Base-by-base conservation (phyloP, 257 asterid genomes). In the Solanum corneliomulleri region DNA sequence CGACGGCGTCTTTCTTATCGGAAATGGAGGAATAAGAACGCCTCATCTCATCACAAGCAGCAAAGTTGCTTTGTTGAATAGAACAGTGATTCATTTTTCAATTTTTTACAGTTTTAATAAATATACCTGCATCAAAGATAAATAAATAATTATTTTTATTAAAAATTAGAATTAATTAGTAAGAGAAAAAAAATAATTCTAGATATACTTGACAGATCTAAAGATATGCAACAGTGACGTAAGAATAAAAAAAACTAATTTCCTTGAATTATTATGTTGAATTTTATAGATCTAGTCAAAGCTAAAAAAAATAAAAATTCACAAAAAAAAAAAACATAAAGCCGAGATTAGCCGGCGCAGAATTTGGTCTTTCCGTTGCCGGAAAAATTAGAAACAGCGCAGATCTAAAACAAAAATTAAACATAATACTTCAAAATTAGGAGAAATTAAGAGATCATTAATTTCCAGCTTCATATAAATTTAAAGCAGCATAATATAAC, bases 21-120 rank as follows among this genome's bases (percentile, higher is more conserved):
- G 91, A 92, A 89, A 90, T 91, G 77, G 91, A 89, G 68, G 83
- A 78, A 15, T 78, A 78, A 1, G 85, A 81, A n/a, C 69, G 69
- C 44, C 88, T 88, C 94, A 93, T 91, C 95, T 93, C 98, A 45
- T 95, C 98, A 87, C 93, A 88, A 83, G 93, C 87, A 60, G 94
- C 91, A 37, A 91, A 89, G 27, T 89, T 90, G 77, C 87, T 93
- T 88, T 90, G 93, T 90, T 91, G 93, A 78, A 93, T 90, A 13
- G 91, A 92, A 70, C 92, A 93, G 92, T 91, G 92, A 87, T 92
- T 96, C 98, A 96, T 96, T 56, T 94, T 90, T 68, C 20, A 14
- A 20, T 9, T 44, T 83, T 35, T 5, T 72, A 20, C 44, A 21
- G 0, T 31, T 69, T 23, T 23, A n/a, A n/a, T 62, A 56, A 33